These are phyloP conservation scores for Rhodotorula mucilaginosa DNA, from an alignment of 1,284 basidiomycete genomes.

Conservation along the genomic window DNA sequence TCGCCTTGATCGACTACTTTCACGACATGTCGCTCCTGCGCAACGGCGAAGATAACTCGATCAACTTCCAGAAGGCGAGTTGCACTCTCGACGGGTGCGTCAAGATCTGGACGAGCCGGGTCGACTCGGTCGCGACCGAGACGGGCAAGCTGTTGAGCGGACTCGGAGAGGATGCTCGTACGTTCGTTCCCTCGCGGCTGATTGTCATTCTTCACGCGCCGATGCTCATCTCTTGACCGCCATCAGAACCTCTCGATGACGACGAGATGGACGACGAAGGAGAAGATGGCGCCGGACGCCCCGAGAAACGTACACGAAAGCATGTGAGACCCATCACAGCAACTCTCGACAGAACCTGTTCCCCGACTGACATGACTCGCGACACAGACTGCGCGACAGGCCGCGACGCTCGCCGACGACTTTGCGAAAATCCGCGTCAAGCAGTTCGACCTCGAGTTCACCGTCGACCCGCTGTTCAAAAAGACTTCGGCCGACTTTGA, in stretches of 20 bases:
- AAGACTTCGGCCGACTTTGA: constrained; percentile 99
- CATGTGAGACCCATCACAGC: constrained; percentile 44
- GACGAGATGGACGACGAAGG: constrained; percentile 55
- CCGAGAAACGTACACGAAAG: constrained; percentile 55
- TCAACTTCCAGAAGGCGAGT: constrained; percentile 98
- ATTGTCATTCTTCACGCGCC: background rate
- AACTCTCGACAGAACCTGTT: no score
- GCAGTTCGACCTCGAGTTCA: constrained; percentile 82
- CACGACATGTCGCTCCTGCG: constrained; percentile 97
- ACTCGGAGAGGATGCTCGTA: constrained; percentile 60
- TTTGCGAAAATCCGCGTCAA: constrained; percentile 79
- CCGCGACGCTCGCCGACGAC: constrained; percentile 76
- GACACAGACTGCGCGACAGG: constrained; percentile 28
- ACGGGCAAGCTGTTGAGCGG: constrained; percentile 94
- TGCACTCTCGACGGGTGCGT: constrained; percentile 98
- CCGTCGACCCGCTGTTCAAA: constrained; percentile 92
- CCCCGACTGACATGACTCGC: background rate
- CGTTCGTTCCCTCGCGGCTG: background rate
- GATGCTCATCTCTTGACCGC: background rate
- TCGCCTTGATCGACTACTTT: constrained; percentile 98
- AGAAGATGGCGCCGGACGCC: constrained; percentile 53
- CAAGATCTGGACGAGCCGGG: constrained; percentile 98
- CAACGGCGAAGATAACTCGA: constrained; percentile 77
- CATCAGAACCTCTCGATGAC: background rate
- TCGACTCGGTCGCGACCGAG: constrained; percentile 94